A percentile compares a stretch with the other conserved stretches of the same genome.
These are phyloP conservation scores for Udeniomyces megalosporus DNA, from an alignment of 768 basidiomycete genomes.

Conservation along the genomic window DNA sequence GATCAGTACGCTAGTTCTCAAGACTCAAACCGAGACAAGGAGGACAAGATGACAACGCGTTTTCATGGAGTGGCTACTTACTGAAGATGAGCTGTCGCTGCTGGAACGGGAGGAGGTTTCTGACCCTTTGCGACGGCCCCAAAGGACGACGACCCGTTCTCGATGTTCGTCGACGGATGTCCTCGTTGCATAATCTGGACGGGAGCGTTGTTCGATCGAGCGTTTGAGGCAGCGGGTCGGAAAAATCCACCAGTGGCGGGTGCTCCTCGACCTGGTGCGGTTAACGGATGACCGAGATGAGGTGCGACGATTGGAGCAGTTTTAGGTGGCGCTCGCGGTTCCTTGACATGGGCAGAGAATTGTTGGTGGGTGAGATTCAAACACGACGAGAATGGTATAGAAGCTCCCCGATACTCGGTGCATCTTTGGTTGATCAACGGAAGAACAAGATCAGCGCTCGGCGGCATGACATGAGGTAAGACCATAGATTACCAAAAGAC, in stretches of 20 bases:
- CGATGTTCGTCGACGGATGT: background rate
- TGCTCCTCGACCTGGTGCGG: background rate
- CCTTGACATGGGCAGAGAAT: slow-evolving; percentile 54
- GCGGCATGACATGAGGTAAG: too few species aligned
- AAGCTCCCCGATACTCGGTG: slow-evolving; percentile 79
- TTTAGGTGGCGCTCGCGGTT: background rate
- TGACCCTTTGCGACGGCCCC: background rate
- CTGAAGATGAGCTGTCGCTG: background rate
- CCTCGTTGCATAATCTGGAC: too few species aligned
- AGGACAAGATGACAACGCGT: background rate
- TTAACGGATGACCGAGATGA: background rate
- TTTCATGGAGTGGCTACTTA: background rate
- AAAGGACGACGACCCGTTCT: background rate
- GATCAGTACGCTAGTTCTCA: too few species aligned
- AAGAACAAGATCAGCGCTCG: slow-evolving; percentile 9
- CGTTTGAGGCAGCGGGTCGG: background rate
- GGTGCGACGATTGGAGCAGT: background rate
- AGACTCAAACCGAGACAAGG: background rate
- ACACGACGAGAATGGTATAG: slow-evolving; percentile 70
- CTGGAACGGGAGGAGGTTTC: background rate
- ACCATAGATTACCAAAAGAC: slow-evolving; percentile 8
- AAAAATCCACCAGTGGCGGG: background rate
- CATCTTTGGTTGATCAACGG: slow-evolving; percentile 38
- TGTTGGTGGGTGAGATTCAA: slow-evolving; percentile 76
- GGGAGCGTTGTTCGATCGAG: background rate